phyloP scores from a whole-genome alignment of 2,329 filamentous ascomycete species.

The Grosmannia penicillata region DNA sequence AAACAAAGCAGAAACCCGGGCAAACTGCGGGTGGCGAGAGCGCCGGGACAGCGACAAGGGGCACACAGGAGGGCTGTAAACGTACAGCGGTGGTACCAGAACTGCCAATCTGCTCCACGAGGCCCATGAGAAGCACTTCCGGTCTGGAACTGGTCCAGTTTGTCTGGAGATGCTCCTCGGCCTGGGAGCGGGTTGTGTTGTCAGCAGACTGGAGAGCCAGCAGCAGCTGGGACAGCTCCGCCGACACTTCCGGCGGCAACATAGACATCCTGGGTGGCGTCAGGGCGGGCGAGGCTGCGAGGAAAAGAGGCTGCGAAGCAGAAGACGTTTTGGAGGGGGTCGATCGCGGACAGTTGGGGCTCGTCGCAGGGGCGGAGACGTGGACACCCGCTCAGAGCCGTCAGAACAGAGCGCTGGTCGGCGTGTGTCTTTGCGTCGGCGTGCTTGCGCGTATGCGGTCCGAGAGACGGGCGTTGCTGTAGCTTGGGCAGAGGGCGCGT shows the following conservation, averaged over 20 bases:
- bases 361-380: slow-evolving; percentile 1
- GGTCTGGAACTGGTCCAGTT: slow-evolving; percentile 77
- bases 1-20: neutral
- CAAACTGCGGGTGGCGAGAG: neutral
- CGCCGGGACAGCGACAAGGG: neutral
- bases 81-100: slow-evolving; percentile 60
- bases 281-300: neutral
- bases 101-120: slow-evolving; percentile 79
- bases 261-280: slow-evolving; percentile 55
- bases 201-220: slow-evolving; percentile 80
- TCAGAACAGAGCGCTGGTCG: neutral
- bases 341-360: slow-evolving; percentile 1
- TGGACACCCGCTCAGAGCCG: neutral
- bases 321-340: neutral
- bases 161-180: slow-evolving; percentile 79
- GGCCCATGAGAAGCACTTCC: slow-evolving; percentile 80
- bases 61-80: no score
- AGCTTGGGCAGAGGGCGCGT: neutral
- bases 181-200: slow-evolving; percentile 70
- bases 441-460: neutral
- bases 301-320: neutral
- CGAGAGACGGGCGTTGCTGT: neutral
- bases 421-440: neutral
- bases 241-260: slow-evolving; percentile 69
- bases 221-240: slow-evolving; percentile 73